Conservation (phyloP, 2,329 filamentous ascomycete species). For the Trichophaea hybrida region DNA sequence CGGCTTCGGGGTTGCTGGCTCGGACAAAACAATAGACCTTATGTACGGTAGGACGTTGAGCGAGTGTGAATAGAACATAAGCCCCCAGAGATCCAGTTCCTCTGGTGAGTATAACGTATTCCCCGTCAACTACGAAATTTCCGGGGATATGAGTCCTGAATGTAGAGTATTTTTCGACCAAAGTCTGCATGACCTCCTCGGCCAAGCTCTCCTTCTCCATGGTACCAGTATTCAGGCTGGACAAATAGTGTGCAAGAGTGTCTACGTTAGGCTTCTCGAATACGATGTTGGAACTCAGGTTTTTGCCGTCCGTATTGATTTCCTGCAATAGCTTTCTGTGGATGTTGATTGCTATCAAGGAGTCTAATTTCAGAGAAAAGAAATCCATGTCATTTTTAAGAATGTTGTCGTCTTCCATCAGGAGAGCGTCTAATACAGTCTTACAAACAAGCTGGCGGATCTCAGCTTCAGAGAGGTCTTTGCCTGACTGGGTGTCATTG, state of each 20-base stretch:
- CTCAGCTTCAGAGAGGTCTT: slow-evolving; percentile 23
- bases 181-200: slow-evolving; percentile 33
- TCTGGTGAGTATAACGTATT: slow-evolving; percentile 40
- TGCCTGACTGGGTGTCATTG: neutral
- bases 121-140: slow-evolving; percentile 14
- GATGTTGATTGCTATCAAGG: slow-evolving; percentile 44
- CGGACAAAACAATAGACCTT: slow-evolving; percentile 42
- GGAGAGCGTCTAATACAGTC: slow-evolving; percentile 29
- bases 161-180: slow-evolving; percentile 33
- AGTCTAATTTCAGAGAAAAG: slow-evolving; percentile 45
- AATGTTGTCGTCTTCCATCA: slow-evolving; percentile 28
- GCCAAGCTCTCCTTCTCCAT: slow-evolving; percentile 29
- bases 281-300: slow-evolving; percentile 38
- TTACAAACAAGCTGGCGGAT: slow-evolving; percentile 31
- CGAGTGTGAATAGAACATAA: slow-evolving; percentile 46
- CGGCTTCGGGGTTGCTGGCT: slow-evolving; percentile 31
- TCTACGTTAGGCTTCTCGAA: slow-evolving; percentile 43
- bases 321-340: slow-evolving; percentile 35
- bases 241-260: slow-evolving; percentile 36
- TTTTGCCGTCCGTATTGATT: slow-evolving; percentile 2
- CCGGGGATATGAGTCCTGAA: slow-evolving; percentile 26
- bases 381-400: slow-evolving; percentile 40
- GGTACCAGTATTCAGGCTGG: slow-evolving; percentile 33
- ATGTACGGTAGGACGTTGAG: slow-evolving; percentile 41
- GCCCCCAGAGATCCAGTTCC: slow-evolving; percentile 51